phyloP scores from a whole-genome alignment of 345 rosid species.

The Xanthoceras sorbifolium region DNA sequence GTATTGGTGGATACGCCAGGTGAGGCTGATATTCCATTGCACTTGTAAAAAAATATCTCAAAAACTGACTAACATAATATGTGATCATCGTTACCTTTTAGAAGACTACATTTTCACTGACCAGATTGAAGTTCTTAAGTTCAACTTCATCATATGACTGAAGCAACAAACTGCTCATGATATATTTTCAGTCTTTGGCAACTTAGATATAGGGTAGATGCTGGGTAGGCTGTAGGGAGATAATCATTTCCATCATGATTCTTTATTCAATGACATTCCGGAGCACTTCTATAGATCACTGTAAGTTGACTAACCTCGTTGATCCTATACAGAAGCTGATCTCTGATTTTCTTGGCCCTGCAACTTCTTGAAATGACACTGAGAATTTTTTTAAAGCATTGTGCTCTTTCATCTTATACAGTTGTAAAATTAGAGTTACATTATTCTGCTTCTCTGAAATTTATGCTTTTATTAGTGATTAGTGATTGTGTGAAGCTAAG shows the following conservation, averaged over 20 bases:
- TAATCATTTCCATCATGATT: not conserved
- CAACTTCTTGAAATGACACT: not conserved
- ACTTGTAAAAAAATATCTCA: not conserved
- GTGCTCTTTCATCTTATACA: not conserved
- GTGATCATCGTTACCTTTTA: not conserved
- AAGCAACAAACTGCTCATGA: not conserved
- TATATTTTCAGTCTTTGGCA: not conserved
- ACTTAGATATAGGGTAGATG: not conserved
- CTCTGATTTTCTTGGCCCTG: not conserved
- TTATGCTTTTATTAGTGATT: not conserved
- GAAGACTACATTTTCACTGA: not conserved
- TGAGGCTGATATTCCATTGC: slow-evolving; percentile 26
- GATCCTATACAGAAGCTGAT: not conserved
- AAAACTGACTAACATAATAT: too few species aligned
- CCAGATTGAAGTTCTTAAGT: not conserved
- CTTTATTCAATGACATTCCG: not conserved
- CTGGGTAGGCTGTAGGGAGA: not conserved
- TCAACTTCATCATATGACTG: not conserved
- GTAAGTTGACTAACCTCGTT: not conserved
- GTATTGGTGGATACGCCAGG: slow-evolving; percentile 99
- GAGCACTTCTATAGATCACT: not conserved
- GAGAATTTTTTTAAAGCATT: not conserved
- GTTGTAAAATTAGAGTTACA: not conserved
- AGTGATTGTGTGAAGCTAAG: slow-evolving; percentile 21
- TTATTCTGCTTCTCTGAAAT: not conserved